These are phyloP conservation scores for Cordyceps militaris DNA, from an alignment of 2,329 filamentous ascomycete genomes.

Conservation along the genomic window DNA sequence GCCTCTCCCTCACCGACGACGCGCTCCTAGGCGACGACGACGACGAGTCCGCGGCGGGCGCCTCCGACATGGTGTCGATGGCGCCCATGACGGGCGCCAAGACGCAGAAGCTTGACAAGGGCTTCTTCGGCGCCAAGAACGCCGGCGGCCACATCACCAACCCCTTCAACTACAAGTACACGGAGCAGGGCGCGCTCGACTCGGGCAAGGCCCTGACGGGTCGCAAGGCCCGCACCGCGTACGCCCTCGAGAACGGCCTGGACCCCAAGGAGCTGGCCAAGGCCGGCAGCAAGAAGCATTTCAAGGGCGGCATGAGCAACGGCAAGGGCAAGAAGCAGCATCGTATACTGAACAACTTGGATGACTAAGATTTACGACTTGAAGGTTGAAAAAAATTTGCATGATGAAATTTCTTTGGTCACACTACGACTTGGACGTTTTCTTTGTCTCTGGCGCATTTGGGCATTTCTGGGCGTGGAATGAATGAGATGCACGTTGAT, in stretches of 20 bases:
- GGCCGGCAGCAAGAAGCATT: constrained; percentile 80
- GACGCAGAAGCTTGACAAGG: constrained; percentile 70
- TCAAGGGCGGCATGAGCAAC: constrained; percentile 66
- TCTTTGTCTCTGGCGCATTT: neutral
- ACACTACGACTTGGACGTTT: neutral
- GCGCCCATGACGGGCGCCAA: constrained; percentile 59
- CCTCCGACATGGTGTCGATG: constrained; percentile 38
- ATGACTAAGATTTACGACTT: constrained; percentile 9
- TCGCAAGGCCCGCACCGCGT: constrained; percentile 72
- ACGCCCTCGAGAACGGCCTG: constrained; percentile 76
- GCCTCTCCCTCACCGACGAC: constrained; percentile 34
- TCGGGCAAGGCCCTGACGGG: constrained; percentile 64
- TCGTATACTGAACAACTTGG: constrained; percentile 14
- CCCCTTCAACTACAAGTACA: constrained; percentile 89
- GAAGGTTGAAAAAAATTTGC: neutral
- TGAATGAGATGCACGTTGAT: neutral
- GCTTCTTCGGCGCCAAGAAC: constrained; percentile 71
- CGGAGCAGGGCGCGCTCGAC: constrained; percentile 58
- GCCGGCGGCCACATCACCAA: constrained; percentile 60
- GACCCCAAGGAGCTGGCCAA: constrained; percentile 70
- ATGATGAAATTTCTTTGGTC: neutral
- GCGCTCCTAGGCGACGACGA: constrained; percentile 19
- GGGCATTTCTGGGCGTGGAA: neutral
- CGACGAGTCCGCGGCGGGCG: constrained; percentile 24
- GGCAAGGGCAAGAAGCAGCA: constrained; percentile 44